Percentiles rank a stretch among this genome's conserved stretches.
phyloP scores from a whole-genome alignment of 192 early-diverging fungal species.

The Coemansia sp. region DNA sequence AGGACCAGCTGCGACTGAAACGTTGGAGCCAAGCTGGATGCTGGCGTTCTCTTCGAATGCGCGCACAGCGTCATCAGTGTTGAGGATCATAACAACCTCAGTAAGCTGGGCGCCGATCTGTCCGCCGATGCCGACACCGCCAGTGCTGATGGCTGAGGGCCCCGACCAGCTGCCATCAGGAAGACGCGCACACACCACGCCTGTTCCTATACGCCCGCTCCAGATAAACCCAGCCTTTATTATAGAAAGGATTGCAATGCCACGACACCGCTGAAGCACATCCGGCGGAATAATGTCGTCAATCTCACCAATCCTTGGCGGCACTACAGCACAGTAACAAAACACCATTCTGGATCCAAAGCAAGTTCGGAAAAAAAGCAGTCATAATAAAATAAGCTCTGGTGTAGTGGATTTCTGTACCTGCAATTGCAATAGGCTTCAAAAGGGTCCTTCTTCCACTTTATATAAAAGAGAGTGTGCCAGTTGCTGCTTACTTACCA shows the following conservation, averaged over 20 bases:
- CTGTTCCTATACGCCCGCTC: slow-evolving; percentile 81
- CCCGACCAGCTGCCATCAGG: slow-evolving; percentile 76
- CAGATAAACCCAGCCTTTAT: slow-evolving; percentile 92
- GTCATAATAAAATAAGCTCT: not conserved
- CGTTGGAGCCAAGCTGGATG: slow-evolving; percentile 80
- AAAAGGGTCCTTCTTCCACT: too few relatives aligned
- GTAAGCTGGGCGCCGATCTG: slow-evolving; percentile 89
- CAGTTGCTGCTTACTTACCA: not conserved
- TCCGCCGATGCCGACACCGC: slow-evolving; percentile 80
- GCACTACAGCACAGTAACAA: slow-evolving; percentile 21
- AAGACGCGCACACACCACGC: slow-evolving; percentile 78
- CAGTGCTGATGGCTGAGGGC: slow-evolving; percentile 81
- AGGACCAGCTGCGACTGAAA: slow-evolving; percentile 86
- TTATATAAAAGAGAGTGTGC: not conserved
- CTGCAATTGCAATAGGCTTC: not conserved
- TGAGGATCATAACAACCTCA: slow-evolving; percentile 88
- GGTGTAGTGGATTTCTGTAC: not conserved
- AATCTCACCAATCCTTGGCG: slow-evolving; percentile 51
- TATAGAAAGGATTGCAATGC: slow-evolving; percentile 88
- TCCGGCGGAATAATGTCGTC: slow-evolving; percentile 70
- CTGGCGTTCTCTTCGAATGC: slow-evolving; percentile 84
- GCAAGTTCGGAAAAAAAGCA: not conserved
- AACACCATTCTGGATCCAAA: not conserved
- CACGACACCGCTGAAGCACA: slow-evolving; percentile 74
- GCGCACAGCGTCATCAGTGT: slow-evolving; percentile 75